Conservation (phyloP, 139 green algal species). For the Desmodesmus armatus region DNA sequence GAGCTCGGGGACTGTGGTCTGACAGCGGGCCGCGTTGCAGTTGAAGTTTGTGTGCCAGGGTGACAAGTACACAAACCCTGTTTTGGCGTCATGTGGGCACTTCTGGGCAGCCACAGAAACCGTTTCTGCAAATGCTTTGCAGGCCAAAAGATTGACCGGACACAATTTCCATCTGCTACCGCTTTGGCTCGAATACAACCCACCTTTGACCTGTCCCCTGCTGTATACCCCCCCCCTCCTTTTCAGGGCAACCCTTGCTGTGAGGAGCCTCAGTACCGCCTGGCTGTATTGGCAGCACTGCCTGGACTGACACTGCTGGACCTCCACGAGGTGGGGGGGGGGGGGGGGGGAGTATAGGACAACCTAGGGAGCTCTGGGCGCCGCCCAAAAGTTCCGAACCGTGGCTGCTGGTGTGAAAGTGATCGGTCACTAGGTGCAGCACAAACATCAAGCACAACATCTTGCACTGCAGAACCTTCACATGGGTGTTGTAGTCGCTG, state of each 20-base stretch:
- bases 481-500: too few relatives aligned
- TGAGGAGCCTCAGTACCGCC: conserved; percentile 76
- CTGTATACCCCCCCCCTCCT: not conserved
- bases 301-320: conserved; percentile 60
- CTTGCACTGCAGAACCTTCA: too few relatives aligned
- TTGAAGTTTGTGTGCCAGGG: too few relatives aligned
- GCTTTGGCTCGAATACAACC: not conserved
- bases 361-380: not conserved
- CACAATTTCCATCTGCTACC: not conserved
- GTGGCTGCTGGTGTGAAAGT: not conserved
- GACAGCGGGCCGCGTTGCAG: too few relatives aligned
- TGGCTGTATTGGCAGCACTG: conserved; percentile 61
- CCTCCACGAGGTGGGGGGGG: conserved; percentile 25
- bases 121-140: not conserved
- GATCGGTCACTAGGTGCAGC: conserved; percentile 49
- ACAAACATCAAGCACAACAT: not conserved
- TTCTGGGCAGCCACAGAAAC: not conserved
- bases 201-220: not conserved
- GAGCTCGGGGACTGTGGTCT: too few relatives aligned
- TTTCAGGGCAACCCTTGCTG: conserved; percentile 70
- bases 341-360: conserved; percentile 52
- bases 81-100: not conserved
- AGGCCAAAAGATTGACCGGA: not conserved
- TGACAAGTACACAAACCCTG: too few relatives aligned
- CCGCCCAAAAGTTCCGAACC: not conserved